phyloP scores from a whole-genome alignment of 176 grass and related monocot genomes.

The Stipa capillata region DNA sequence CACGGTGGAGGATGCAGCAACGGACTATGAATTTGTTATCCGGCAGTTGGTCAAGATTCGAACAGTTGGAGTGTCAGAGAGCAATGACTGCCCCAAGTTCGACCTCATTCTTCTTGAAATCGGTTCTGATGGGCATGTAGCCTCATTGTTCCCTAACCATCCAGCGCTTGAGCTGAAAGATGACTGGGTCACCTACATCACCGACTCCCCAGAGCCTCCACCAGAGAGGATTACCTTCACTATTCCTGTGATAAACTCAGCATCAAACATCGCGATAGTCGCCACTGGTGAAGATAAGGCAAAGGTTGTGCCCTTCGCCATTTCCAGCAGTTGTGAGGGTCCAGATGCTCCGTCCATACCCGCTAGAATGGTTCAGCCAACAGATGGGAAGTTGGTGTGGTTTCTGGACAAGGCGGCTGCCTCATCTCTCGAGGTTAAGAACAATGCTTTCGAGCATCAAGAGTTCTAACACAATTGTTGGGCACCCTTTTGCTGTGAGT shows the following conservation, averaged over 20 bases:
- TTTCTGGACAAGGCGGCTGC: slow-evolving; percentile 45
- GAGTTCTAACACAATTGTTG: slow-evolving; percentile 9
- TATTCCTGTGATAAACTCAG: slow-evolving; percentile 53
- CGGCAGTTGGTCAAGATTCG: slow-evolving; percentile 54
- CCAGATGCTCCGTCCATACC: slow-evolving; percentile 23
- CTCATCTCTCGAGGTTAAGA: slow-evolving; percentile 19
- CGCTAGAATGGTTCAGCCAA: slow-evolving; percentile 42
- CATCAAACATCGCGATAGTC: slow-evolving; percentile 40
- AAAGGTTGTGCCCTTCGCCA: slow-evolving; percentile 22
- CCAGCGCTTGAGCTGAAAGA: slow-evolving; percentile 39
- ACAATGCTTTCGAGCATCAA: background rate
- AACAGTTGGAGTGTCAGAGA: slow-evolving; percentile 28
- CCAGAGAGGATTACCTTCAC: slow-evolving; percentile 73
- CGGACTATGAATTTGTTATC: slow-evolving; percentile 51
- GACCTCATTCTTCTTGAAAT: slow-evolving; percentile 50
- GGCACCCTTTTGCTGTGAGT: slow-evolving; percentile 11
- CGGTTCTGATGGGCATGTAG: slow-evolving; percentile 46
- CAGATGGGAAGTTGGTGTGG: slow-evolving; percentile 57
- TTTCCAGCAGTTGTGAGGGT: slow-evolving; percentile 12
- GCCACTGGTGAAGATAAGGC: slow-evolving; percentile 53
- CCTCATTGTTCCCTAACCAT: slow-evolving; percentile 53
- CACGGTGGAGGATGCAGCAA: slow-evolving; percentile 52
- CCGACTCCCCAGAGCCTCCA: slow-evolving; percentile 44
- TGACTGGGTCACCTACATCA: slow-evolving; percentile 59
- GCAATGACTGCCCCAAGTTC: slow-evolving; percentile 62